Base-by-base conservation (phyloP, 257 asterid species). In the Forsythia suspensa region DNA sequence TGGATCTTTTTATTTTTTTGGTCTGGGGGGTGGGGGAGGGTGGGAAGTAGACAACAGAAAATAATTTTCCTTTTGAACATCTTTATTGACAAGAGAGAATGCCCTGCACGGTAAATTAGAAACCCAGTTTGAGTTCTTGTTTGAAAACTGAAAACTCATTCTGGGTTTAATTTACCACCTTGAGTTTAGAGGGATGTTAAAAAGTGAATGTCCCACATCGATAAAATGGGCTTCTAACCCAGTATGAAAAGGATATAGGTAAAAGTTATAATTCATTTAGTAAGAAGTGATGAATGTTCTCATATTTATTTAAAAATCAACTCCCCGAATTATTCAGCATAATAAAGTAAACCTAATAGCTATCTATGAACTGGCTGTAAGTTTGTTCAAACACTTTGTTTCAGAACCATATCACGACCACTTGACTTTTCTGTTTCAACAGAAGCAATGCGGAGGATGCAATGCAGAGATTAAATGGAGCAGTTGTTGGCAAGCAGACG, bases 391-490 rank as follows among this genome's bases (percentile, higher is more conserved):
- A 48, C 6, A n/a, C n/a, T 13, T 48, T n/a, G 18, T 48, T 12
- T 48, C n/a, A 5, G 41, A 41, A 66, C 29, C 61, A 52, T 20
- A 37, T n/a, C 1, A 74, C 71, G n/a, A 48, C 75, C 75, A 8
- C 43, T 68, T 69, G 44, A 21, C 21, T 41, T 75, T 84, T 82
- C 67, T 39, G 29, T 18, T 57, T 84, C 74, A 34, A 71, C 83
- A 89, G 93, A 84, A 85, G 81, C 80, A 80, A 79, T 70, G 93
- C 93, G 37, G 88, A 89, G 88, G 93, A 89, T 5, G 91, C 93
- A 57, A 82, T 87, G 65, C 80, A 87, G 67, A 82, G 82, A 77
- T 84, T 89, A 84, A 87, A 78, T 59, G 93, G 93, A 40, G 16
- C 87, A 6, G 77, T 84, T 65, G 87, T 89, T 79, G 93, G 93